phyloP scores from a whole-genome alignment of 2,329 filamentous ascomycete species.

The Fusarium chlamydosporum region DNA sequence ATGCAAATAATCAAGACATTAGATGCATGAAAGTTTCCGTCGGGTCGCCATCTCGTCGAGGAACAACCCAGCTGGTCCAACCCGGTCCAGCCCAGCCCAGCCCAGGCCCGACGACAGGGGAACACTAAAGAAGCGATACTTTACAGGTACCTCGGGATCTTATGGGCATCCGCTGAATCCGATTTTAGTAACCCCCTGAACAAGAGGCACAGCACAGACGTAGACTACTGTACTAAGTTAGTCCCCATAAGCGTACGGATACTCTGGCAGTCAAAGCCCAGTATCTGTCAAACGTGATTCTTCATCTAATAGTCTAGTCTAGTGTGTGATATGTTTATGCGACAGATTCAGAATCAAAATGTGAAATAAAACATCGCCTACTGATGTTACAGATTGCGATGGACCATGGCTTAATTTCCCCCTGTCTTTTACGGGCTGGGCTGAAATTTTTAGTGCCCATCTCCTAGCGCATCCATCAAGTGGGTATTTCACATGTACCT shows the following conservation, averaged over 20 bases:
- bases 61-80: too few relatives aligned
- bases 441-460: slow-evolving; percentile 27
- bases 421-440: slow-evolving; percentile 32
- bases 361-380: slow-evolving; percentile 5
- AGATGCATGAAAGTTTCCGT: slow-evolving; percentile 34
- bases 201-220: slow-evolving; percentile 33
- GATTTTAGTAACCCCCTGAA: slow-evolving; percentile 38
- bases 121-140: slow-evolving; percentile 23
- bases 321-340: slow-evolving; percentile 11
- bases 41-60: slow-evolving; percentile 8
- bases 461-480: background rate
- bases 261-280: slow-evolving; percentile 2
- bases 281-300: background rate
- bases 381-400: slow-evolving; percentile 35
- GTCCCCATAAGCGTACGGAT: background rate
- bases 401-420: slow-evolving; percentile 36
- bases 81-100: background rate
- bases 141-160: slow-evolving; percentile 33
- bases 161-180: slow-evolving; percentile 32
- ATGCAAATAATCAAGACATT: slow-evolving; percentile 27
- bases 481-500: slow-evolving; percentile 41
- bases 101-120: slow-evolving; percentile 11
- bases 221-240: background rate
- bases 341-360: slow-evolving; percentile 9
- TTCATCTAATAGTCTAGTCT: background rate